Evolutionary conservation across 2,329 filamentous ascomycete genomes (phyloP).

Genomic region (Claviceps capensis): DNA sequence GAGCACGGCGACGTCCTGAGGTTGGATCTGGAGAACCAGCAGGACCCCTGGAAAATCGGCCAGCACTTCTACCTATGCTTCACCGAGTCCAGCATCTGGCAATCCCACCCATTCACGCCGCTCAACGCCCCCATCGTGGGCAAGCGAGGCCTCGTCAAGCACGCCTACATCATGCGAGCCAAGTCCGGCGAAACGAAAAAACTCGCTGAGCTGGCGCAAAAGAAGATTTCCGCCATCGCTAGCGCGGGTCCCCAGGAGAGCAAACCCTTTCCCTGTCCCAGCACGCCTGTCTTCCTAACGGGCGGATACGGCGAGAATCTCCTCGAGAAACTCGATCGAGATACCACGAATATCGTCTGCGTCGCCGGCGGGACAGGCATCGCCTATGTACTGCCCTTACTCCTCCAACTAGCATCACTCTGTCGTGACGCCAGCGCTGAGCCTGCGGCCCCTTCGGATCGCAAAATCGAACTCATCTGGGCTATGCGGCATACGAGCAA

Average conservation of each 20-base stretch:
- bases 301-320: conserved; percentile 49
- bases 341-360: conserved; percentile 25
- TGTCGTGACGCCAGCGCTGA: conserved; percentile 26
- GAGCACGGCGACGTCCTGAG: conserved; percentile 49
- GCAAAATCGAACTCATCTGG: conserved; percentile 51
- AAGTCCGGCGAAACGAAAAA: conserved; percentile 46
- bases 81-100: conserved; percentile 52
- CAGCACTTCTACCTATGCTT: conserved; percentile 64
- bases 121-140: conserved; percentile 34
- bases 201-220: conserved; percentile 30
- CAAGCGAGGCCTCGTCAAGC: conserved; percentile 25
- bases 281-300: conserved; percentile 44
- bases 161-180: conserved; percentile 44
- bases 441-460: conserved; percentile 24
- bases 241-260: conserved; percentile 6
- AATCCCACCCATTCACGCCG: conserved; percentile 59
- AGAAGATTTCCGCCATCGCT: conserved; percentile 16
- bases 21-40: conserved; percentile 49
- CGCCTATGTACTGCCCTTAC: conserved; percentile 24
- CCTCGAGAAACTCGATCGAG: conserved; percentile 24
- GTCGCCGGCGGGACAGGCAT: conserved; percentile 28
- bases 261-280: conserved; percentile 10
- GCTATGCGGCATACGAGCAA: conserved; percentile 41
- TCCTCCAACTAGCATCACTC: conserved; percentile 18
- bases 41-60: conserved; percentile 49